These are phyloP conservation scores for Aristolochia fimbriata DNA, from an alignment of 164 flowering plant species.

Conservation along the genomic window DNA sequence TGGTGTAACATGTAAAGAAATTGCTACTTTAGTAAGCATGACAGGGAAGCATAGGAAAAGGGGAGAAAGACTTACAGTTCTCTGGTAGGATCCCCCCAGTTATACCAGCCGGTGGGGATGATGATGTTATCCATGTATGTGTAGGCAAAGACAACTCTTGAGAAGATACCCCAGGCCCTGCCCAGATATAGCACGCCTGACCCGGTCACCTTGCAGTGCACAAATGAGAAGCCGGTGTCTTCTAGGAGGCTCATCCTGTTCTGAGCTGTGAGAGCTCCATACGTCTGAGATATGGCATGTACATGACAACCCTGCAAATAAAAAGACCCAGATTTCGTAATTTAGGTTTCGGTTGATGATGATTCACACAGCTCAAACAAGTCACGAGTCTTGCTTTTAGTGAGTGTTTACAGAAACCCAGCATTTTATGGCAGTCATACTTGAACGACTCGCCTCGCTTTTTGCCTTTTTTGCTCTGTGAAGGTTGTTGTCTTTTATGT, in stretches of 20 bases:
- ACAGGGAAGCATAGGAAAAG: background rate
- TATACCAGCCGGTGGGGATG: slow-evolving; percentile 89
- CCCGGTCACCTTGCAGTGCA: slow-evolving; percentile 91
- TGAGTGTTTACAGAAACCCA: too few species aligned
- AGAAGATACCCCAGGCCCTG: slow-evolving; percentile 97
- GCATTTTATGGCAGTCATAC: too few species aligned
- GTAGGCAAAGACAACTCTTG: slow-evolving; percentile 86
- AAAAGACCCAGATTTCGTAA: background rate
- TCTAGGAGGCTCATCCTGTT: slow-evolving; percentile 63
- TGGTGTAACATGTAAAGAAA: too few species aligned
- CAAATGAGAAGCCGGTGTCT: slow-evolving; percentile 93
- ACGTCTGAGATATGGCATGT: slow-evolving; percentile 71
- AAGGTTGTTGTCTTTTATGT: too few species aligned
- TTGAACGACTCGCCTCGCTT: too few species aligned
- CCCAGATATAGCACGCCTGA: slow-evolving; percentile 92
- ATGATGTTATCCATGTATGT: slow-evolving; percentile 95
- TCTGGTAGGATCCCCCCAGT: slow-evolving; percentile 94
- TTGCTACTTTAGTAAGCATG: too few species aligned
- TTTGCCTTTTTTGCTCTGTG: too few species aligned
- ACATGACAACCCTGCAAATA: slow-evolving; percentile 72
- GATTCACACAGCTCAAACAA: too few species aligned
- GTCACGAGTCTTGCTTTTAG: too few species aligned
- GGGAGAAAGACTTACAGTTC: slow-evolving; percentile 44
- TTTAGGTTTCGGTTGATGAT: too few species aligned
- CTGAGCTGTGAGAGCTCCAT: slow-evolving; percentile 93